Evolutionary conservation across 371 early-diverging fungal genomes (phyloP), one percentile per base, ranked within the genome.

Genomic region (Haplosporangium sp.): DNA sequence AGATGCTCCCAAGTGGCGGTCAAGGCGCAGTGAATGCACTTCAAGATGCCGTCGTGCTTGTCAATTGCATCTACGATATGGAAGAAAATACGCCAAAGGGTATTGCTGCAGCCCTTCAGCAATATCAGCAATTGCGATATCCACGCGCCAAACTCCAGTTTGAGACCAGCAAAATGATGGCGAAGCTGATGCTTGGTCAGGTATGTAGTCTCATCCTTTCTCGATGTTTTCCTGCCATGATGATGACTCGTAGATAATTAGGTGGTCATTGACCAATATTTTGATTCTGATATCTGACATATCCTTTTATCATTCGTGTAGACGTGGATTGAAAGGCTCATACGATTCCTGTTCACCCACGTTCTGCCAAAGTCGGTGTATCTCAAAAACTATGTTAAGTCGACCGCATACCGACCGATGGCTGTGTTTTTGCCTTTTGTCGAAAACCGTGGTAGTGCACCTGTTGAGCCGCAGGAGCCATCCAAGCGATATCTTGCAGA

Each of bases 1-100:
- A 46, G 64, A 70, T 70, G 64, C 40, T 64, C 18, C 64, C 64
- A 18, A 59, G 59, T n/a, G 70, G 59, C 5, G 73, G 73, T 21
- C 62, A 61, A 51, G 73, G 73, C 0, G 63, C 63, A 11, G 54
- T 55, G 14, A 53, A 21, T 21, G 63, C 63, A 0, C 42, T 63
- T 3, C 63, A 55, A 29, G 63, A 63, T 16, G 63, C 63, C 23
- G 29, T 53, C 9, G 36, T 55, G 21, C 46, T 63, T 5, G 63
- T 53, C 11, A 63, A 54, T 46, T n/a, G 60, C 4, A n/a, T 57
- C 4, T 55, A 55, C 16, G 18, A 16, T 36, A 38, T 50, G 12
- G 36, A 51, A 12, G 18, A 51, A 11, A 37, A 36, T 14, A n/a
- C 48, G 6, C 38, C 16, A 1, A 51, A 60, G 23, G 48, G 12